Base-by-base conservation (phyloP, 2,329 filamentous ascomycete genomes). In the Lasiodiplodia gonubiensis region DNA sequence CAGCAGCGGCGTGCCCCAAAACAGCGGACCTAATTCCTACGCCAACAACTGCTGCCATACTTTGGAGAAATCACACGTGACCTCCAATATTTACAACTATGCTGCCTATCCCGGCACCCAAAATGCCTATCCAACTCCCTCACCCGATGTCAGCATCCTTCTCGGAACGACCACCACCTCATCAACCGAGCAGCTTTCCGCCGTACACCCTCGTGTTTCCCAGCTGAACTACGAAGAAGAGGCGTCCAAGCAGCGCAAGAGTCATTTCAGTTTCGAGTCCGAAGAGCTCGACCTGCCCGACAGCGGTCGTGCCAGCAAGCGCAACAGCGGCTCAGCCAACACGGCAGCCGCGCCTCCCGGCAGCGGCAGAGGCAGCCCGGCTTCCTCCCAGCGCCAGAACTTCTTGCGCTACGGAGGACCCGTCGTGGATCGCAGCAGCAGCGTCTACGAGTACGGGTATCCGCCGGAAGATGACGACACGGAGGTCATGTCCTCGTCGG, bases 201-300 rank as follows among this genome's bases (percentile, higher is more conserved):
- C 25, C 23, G 25, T 61, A 25, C 57, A 61, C 25, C 25, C 57
- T 25, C 57, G 57, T 18, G 33, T 61, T 16, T 49, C 57, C 3
- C 57, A 61, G 21, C 57, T 61, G 25, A 61, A 61, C 57, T 61
- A 61, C 18, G 39, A 48, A 21, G 60, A 64, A 4, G 63, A 52
- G 16, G 35, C 35, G 4, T 30, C 39, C 51, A 42, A 46, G 18
- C 37, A 53, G 35, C 65, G 65, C 46, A 67, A 63, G 42, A 46
- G 33, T 48, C 65, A 54, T 16, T 67, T 67, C 46, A 67, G 65
- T 37, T 37, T 67, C 16, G 65, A 67, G 23, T 61, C 54, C 16
- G 57, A 66, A 3, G 57, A 61, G 57, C 57, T 61, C 39, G 55
- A 59, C 14, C 35, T 59, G 12, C 55, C 55, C 16, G 57, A 61